Evolutionary conservation across 352 stramenopile genomes (phyloP), one percentile per base, ranked within the genome.

Genomic region (Aphanomyces euteiches): DNA sequence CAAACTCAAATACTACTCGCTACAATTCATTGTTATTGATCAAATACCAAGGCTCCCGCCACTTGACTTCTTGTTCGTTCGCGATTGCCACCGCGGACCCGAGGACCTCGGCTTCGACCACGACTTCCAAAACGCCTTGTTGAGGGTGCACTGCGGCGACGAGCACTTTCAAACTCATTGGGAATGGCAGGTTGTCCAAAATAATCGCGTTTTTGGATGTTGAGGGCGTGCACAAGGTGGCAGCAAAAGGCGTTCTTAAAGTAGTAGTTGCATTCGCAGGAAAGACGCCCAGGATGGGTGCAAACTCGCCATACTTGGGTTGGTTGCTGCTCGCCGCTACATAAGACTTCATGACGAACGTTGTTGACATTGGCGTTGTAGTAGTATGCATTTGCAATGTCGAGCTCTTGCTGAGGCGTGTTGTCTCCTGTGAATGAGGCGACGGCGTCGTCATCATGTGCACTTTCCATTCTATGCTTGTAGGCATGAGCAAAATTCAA

Each of bases 211-310:
- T 48, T 48, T 8, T 36, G 48, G 6, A n/a, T 21, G 6, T 57
- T 15, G 7, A 57, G 48, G 15, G 48, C 48, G 17, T 19, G 17
- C 48, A 57, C 12, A n/a, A 57, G 48, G 48, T 57, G 48, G 19
- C 12, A 15, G 17, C 48, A 57, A 34, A 19, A 57, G 15, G 12
- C 19, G 12, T 15, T 57, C 19, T 57, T 57, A 5, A 57, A 6
- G 36, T 36, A 57, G 17, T 36, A 57, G 48, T 57, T 57, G 48
- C 48, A 57, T n/a, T 57, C 48, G 19, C 48, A 57, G 15, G 48
- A 15, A 15, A 57, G 36, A 15, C 36, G 7, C 6, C 48, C 48
- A 19, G 48, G 48, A 34, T 7, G 15, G 8, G 36, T n/a, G 19
- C 48, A n/a, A 7, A 57, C 48, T 12, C 19, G 48, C 48, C 19